Evolutionary conservation across 768 basidiomycete species (phyloP), one percentile per base, ranked within the genome.

Genomic region (Tricholoma sp.): DNA sequence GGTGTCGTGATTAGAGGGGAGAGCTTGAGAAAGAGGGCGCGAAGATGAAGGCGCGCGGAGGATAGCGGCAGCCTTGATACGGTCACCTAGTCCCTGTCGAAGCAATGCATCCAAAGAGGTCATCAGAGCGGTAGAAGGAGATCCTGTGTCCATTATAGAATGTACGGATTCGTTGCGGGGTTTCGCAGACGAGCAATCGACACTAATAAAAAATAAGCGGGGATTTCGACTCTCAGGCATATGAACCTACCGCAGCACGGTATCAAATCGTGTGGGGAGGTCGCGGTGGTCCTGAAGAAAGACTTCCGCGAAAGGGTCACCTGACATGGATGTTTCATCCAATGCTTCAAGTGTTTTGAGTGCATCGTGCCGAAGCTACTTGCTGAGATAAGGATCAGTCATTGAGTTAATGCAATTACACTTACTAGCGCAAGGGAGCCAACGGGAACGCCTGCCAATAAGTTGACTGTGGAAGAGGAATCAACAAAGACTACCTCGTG

Each of bases 371-470:
- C 76, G 77, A 32, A 94, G 81, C 91, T 94, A 61, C 18, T 21
- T 39, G 27, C 39, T 24, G 12, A 54, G 35, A 24, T 43, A 57
- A 39, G 62, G 56, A 34, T 27, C 32, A 9, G 45, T n/a, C 10
- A 2, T 14, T 9, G 34, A 14, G n/a, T 22, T 24, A 29, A 35
- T 27, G 16, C 5, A 21, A 35, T 9, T 41, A 18, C 11, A 63
- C 79, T 64, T 68, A 94, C 90, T 71, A 96, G 72, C 51, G 89
- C 82, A 1, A 98, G 75, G 1, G 92, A 94, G 2, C 88, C 81
- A 12, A 83, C 62, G 18, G 94, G 90, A 29, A 95, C 81, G 8
- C 82, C 85, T 0, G 85, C 82, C 19, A 96, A 71, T 9, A 95
- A 65, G 66, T 99, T 98, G 49, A 88, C 76, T 7, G 79, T 78